These are phyloP conservation scores for Pythium diclinum DNA, from an alignment of 352 stramenopile genomes.

Conservation along the genomic window DNA sequence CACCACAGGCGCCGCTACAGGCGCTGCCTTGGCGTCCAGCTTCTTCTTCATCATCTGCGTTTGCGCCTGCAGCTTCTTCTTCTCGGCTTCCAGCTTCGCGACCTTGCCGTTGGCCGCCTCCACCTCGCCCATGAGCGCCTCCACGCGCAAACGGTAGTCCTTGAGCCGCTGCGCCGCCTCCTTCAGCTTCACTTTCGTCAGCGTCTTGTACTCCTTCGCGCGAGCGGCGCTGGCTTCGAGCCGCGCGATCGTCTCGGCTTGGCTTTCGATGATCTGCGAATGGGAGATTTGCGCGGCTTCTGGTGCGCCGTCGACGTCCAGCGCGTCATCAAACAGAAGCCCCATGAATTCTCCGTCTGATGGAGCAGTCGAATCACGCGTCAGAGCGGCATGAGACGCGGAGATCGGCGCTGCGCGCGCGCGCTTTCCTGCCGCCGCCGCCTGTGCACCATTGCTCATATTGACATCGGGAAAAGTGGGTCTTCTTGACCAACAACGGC, in stretches of 20 bases:
- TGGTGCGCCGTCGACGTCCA: conserved; percentile 17
- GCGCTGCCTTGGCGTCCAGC: background rate
- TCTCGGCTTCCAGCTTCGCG: conserved; percentile 24
- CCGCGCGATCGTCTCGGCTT: conserved; percentile 51
- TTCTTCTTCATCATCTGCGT: conserved; percentile 23
- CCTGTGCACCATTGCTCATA: conserved; percentile 25
- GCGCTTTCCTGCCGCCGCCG: conserved; percentile 6
- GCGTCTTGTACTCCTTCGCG: conserved; percentile 45
- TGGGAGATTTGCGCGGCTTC: conserved; percentile 53
- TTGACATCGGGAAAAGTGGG: background rate
- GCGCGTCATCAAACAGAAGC: conserved; percentile 19
- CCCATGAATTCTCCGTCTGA: conserved; percentile 6
- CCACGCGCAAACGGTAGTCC: conserved; percentile 59
- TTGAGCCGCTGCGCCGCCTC: conserved; percentile 52
- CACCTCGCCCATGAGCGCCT: conserved; percentile 39
- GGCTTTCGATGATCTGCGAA: conserved; percentile 65
- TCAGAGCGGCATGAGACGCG: background rate
- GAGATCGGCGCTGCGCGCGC: conserved; percentile 12
- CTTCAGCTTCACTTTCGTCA: conserved; percentile 68
- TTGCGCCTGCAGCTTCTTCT: conserved; percentile 21
- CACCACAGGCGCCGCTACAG: background rate
- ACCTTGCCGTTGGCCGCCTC: conserved; percentile 23
- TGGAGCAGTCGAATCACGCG: background rate
- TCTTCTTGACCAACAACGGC: conserved; percentile 1
- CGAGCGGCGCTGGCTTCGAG: conserved; percentile 39